Base-by-base conservation (phyloP, 768 basidiomycete genomes). In the Rhizopogon rudus region DNA sequence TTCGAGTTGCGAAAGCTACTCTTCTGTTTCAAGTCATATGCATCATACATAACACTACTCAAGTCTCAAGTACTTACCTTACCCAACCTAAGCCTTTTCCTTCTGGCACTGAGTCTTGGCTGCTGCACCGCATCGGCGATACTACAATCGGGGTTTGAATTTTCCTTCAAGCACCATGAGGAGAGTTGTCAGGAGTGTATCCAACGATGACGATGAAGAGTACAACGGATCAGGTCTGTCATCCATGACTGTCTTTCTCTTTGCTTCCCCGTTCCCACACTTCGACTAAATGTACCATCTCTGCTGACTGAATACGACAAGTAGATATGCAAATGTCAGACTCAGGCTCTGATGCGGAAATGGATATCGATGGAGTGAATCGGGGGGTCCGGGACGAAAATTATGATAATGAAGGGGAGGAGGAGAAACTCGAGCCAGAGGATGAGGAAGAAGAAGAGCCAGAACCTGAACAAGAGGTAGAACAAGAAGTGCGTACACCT, bases 401-500 rank as follows among this genome's bases (percentile, higher is more conserved):
- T 48, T 16, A 29, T 44, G 53, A 57, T 29, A 57, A 57, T 29
- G 62, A 65, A 31, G 40, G 57, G 44, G 51, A 70, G 63, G 53
- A 71, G 13, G 66, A 64, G 14, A 63, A 68, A 7, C 61, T 56
- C 1, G 69, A 70, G 22, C 62, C 59, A 16, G 67, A 69, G 20
- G 68, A 71, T 2, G 77, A 73, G 44, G 76, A 76, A 8, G 73
- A 62, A 3, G 74, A 77, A 16, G 65, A 69, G 2, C 60, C 60
- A 13, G 75, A 69, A 3, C 62, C 55, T 10, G 71, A 70, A 3
- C 71, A 73, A 6, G 71, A 73, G 3, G 69, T 67, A 39, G 71
- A 43, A 33, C 52, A 60, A 42, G 40, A 55, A 48, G 43, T 60
- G 37, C 44, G 62, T 54, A 29, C 25, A 40, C 48, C 3, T 50